phyloP scores from a whole-genome alignment of 2,329 filamentous ascomycete genomes.

The Tolypocladium amazonense region DNA sequence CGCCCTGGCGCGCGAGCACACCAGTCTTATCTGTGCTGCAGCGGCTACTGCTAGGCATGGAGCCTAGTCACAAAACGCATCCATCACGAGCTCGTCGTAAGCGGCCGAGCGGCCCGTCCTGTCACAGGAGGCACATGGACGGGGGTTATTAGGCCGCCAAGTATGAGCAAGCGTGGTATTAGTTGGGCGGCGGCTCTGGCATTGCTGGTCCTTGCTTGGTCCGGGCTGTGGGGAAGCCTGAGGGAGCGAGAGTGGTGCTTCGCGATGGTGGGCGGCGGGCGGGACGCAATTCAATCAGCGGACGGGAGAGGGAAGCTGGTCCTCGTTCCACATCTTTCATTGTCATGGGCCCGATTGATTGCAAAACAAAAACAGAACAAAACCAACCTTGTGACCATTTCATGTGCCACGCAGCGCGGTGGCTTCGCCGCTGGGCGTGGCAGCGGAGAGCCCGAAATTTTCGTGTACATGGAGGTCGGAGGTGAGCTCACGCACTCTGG shows the following conservation, averaged over 20 bases:
- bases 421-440: background rate
- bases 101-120: background rate
- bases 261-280: background rate
- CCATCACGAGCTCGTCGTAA: background rate
- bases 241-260: background rate
- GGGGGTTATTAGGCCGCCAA: background rate
- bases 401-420: background rate
- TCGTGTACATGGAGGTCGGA: background rate
- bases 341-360: background rate
- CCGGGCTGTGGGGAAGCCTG: background rate
- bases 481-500: background rate
- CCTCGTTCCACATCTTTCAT: background rate
- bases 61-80: background rate
- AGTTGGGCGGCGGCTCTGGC: background rate
- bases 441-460: background rate
- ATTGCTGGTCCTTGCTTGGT: background rate
- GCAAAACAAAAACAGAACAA: background rate
- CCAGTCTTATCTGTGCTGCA: background rate
- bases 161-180: background rate
- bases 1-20: background rate
- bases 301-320: background rate
- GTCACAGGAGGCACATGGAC: background rate
- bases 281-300: background rate
- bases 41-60: background rate
- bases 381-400: background rate